Base-by-base conservation (phyloP, 2,329 filamentous ascomycete genomes). In the Magnaporthiopsis incrustans region DNA sequence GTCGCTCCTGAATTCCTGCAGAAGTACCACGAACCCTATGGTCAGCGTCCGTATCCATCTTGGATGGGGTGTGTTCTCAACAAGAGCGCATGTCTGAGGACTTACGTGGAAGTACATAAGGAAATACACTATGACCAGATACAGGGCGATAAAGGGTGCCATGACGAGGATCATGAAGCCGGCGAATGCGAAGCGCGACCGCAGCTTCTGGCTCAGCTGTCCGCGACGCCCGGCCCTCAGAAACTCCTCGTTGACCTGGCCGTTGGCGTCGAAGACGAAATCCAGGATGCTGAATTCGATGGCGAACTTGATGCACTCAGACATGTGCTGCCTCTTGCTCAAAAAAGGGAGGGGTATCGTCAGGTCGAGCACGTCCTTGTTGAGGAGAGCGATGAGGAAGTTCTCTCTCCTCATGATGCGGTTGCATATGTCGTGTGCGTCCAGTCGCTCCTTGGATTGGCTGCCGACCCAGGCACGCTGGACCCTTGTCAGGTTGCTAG, bases 361-460 rank as follows among this genome's bases (percentile, higher is more conserved):
- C 59, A 98, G 80, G 72, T 99, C 89, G 57, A 99, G 77, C 53
- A 98, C 86, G 66, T 98, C 95, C 75, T 99, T 98, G 80, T 99
- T 99, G 78, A 98, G 92, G 71, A 99, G 82, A 5, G 95, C 95
- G 70, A 99, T 97, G 67, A 97, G 85, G 71, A 97, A 99, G 72
- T 99, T 99, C 67, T 97, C 94, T 72, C 91, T 90, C 65, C 95
- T 89, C 95, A 99, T 98, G 59, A 99, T 78, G 38, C 95, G 87
- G 72, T 98, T 99, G 8, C 95, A 95, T 73, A 99, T 98, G 72
- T 97, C 95, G 71, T 97, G 92, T 14, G 95, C 95, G 75, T 97
- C 95, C 69, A 99, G 88, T 67, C 94, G 85, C 76, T 98, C 92
- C 74, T 97, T 96, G 27, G 92, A 96, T 72, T 96, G 92, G 65